Base-by-base conservation (phyloP, 75 land plant species). In the Picea glauca region DNA sequence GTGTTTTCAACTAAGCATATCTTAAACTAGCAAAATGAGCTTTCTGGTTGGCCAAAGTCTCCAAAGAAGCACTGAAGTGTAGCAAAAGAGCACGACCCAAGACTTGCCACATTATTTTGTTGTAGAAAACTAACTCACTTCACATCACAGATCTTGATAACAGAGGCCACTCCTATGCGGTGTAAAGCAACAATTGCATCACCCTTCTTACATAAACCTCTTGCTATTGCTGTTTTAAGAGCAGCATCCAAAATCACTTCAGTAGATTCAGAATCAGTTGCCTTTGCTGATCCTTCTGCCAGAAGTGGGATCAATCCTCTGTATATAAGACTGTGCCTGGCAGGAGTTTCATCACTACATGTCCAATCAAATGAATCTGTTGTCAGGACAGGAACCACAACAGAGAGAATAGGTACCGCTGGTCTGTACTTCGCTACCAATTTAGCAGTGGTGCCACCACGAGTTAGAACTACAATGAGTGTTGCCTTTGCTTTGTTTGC, bases 401-500 rank as follows among this genome's bases (percentile, higher is more conserved):
- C 96, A 1, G 93, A 94, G 0, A 93, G 76, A 62, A 94, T 94
- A 30, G 98, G 98, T 43, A 93, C 96, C 1, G 88, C 84, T 20
- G 98, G 98, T 43, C 93, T 81, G 81, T 95, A 95, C 86, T 95
- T 95, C 43, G 98, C 98, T 21, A 95, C 96, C 59, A 95, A 76
- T 82, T 91, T 95, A 56, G 98, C 98, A 7, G 98, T 95, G 26
- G 84, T 91, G 20, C 98, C 98, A 43, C 98, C 93, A 26, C 96
- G 88, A 1, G 98, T 95, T 78, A 95, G 79, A 67, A 95, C 98
- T 4, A 95, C 85, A 70, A 95, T 95, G 30, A 95, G 89, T 1
- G 89, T 81, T 56, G 96, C 98, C 18, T 66, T 79, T 0, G 95
- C 91, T 80, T 94, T 93, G 86, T 89, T 93, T 5, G 93, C 93